A percentile compares a stretch with the other conserved stretches of the same genome.
These are phyloP conservation scores for Heterobasidion parviporum DNA, from an alignment of 1,284 basidiomycete genomes.

Conservation along the genomic window DNA sequence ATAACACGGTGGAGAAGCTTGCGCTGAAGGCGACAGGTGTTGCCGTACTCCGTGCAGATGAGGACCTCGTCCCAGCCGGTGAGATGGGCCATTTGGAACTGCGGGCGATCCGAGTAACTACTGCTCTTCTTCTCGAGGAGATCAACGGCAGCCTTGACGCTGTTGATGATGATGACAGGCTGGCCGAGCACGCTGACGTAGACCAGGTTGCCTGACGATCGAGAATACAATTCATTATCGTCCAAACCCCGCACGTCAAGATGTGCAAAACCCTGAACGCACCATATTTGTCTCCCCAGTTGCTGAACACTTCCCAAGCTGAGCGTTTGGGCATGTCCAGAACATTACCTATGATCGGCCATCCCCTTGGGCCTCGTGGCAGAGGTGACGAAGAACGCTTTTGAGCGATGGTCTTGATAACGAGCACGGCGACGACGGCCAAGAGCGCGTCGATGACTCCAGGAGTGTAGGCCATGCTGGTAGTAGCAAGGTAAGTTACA, in stretches of 20 bases:
- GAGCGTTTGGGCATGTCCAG: slow-evolving; percentile 31
- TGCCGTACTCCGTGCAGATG: background rate
- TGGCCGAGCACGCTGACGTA: slow-evolving; percentile 49
- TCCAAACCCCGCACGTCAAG: background rate
- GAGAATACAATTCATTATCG: background rate
- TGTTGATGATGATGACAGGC: slow-evolving; percentile 52
- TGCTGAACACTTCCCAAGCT: slow-evolving; percentile 31
- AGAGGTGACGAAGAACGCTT: slow-evolving; percentile 21
- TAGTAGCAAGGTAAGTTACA: too few species aligned
- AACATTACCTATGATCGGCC: slow-evolving; percentile 34
- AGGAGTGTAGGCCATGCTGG: background rate
- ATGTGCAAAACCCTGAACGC: background rate
- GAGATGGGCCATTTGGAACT: slow-evolving; percentile 24
- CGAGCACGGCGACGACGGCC: background rate
- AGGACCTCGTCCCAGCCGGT: slow-evolving; percentile 12
- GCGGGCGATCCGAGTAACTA: slow-evolving; percentile 29
- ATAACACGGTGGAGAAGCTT: background rate
- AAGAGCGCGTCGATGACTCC: background rate
- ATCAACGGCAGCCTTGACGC: slow-evolving; percentile 40
- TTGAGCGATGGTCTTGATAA: background rate
- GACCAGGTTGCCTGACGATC: background rate
- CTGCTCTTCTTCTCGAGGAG: slow-evolving; percentile 60
- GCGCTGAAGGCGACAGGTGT: background rate
- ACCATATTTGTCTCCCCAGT: slow-evolving; percentile 36
- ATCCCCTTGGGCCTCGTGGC: slow-evolving; percentile 34